A percentile compares a stretch with the other conserved stretches of the same genome.
Evolutionary conservation across 768 basidiomycete genomes (phyloP).

Genomic region (Tulasnella sp.): DNA sequence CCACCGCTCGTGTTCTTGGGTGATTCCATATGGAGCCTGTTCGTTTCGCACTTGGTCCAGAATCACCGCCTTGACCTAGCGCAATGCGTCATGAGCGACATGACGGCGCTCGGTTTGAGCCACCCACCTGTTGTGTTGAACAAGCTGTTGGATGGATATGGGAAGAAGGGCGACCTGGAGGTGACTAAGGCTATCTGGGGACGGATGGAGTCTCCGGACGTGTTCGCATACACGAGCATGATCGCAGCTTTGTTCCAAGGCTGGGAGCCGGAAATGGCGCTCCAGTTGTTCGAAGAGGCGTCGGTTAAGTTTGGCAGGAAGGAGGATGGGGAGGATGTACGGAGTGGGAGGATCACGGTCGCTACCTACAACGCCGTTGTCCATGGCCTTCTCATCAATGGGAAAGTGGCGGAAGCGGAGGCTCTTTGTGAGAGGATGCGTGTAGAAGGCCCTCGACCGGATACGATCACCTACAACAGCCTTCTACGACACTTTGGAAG

Average conservation of each 20-base stretch:
- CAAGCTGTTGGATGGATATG: conserved; percentile 15
- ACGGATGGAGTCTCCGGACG: neutral
- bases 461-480: conserved; percentile 72
- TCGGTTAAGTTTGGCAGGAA: too few relatives aligned
- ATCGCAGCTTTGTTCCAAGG: conserved; percentile 17
- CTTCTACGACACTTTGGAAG: conserved; percentile 59
- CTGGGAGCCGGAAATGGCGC: conserved; percentile 4
- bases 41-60: conserved; percentile 9
- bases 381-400: conserved; percentile 45
- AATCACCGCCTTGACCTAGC: conserved; percentile 12
- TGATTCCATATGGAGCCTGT: neutral
- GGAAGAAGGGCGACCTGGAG: conserved; percentile 3
- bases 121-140: neutral
- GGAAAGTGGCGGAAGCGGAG: conserved; percentile 29
- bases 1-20: too few relatives aligned
- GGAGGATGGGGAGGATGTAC: too few relatives aligned
- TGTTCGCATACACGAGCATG: conserved; percentile 17
- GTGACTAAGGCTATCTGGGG: neutral
- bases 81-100: neutral
- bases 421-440: conserved; percentile 34
- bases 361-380: conserved; percentile 59
- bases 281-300: conserved; percentile 6
- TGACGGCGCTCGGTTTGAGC: neutral
- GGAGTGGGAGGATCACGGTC: neutral
- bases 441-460: conserved; percentile 46